Base-by-base conservation (phyloP, 2,329 filamentous ascomycete species). In the Alternaria sp. region DNA sequence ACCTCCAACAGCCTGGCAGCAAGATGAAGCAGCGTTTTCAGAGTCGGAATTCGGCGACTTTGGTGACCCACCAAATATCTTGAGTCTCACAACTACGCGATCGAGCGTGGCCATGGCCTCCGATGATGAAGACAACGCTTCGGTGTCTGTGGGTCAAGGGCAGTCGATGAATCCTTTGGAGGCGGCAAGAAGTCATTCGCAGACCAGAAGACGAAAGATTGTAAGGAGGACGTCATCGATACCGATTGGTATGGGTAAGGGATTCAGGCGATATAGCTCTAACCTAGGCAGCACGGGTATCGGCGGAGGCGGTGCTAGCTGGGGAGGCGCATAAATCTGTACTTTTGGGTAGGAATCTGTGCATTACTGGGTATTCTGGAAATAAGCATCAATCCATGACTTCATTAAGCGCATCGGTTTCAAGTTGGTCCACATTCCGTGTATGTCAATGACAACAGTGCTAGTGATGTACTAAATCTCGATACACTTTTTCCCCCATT, bases 211-310 rank as follows among this genome's bases (percentile, higher is more conserved):
- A n/a, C 73, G 73, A 18, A 73, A 74, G 37, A 67, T 64, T 23
- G 65, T 81, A 8, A 72, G 78, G 58, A 77, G 82, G 59, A 77
- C 75, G 49, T 80, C 79, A 4, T 83, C 80, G 2, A 79, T 82
- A 28, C 83, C 83, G 0, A 76, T 84, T 33, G 83, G 83, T 1
- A 82, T 84, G 81, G 82, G 82, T 2, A 60, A 74, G 12, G 82
- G 82, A 0, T 82, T 84, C 49, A 75, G 81, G 51, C 66, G 82
- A 23, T 78, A 81, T 58, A 84, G 82, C 62, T 83, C 82, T 28
- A 84, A 84, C 64, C 61, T 85, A 26, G 83, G 82, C 5, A 77
- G 71, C 57, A 78, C 75, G 10, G 79, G 79, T 10, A 67, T 78
- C 55, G 78, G 78, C 2, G 71, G 67, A n/a, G 72, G 68, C 12